Base-by-base conservation (phyloP, 208 protist genomes). In the Balamuthia mandrillaris region DNA sequence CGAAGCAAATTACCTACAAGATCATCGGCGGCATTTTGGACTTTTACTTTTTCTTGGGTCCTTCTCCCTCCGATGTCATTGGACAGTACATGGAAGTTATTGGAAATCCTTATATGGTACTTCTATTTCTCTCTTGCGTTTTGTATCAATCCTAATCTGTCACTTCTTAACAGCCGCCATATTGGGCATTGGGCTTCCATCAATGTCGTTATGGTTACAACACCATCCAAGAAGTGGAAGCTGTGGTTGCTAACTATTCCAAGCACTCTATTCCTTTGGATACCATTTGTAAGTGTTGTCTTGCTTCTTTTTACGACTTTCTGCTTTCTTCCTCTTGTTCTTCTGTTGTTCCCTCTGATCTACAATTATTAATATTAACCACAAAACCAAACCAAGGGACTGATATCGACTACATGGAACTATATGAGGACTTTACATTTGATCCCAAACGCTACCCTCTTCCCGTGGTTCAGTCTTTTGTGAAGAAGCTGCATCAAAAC, bases 371-470 rank as follows among this genome's bases (percentile, higher is more conserved):
- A n/a, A n/a, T n/a, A n/a, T n/a, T n/a, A n/a, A 9, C 33, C 14
- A 9, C n/a, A 65, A 35, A 18, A 12, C 24, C 14, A 65, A 29
- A 24, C 33, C 10, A 16, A 77, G 66, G 66, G 66, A 82, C 37
- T 41, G 75, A 96, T 84, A 85, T 91, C 42, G 91, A 92, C 68
- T 94, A 96, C 86, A 96, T 96, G 94, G 81, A 94, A 42, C 2
- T 41, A 0, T 95, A 93, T 49, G 60, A 61, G 39, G 92, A 95
- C 58, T 84, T 33, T 14, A 77, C 60, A 18, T 84, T 9, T 7
- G 78, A 84, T 31, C 78, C 78, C 16, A 31, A 54, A 12, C 9
- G 31, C 9, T 84, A 56, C 60, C 78, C 78, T 21, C n/a, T 24
- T 10, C 24, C 16, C 14, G 24, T 61, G 72, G 31, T 88, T 39